Base-by-base conservation (phyloP, 495 filamentous ascomycete genomes). In the Alectoria sarmentosa region DNA sequence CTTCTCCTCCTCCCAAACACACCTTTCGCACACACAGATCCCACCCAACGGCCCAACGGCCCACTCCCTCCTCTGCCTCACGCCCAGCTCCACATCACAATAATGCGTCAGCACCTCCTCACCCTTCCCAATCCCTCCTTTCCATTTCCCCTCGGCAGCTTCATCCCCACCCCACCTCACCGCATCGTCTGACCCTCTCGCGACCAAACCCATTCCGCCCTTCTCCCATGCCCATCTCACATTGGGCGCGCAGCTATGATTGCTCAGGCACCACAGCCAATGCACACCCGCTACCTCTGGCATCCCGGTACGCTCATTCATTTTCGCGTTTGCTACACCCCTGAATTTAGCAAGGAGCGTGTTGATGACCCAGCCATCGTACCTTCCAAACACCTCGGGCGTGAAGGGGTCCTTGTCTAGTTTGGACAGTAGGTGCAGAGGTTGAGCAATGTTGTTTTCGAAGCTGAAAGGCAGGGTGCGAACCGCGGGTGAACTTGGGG, bases 181-280 rank as follows among this genome's bases (percentile, higher is more conserved):
- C 54, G 76, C 75, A 65, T 84, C 77, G 21, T 73, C 72, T 26
- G 70, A 62, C 15, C 67, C 69, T 32, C 83, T 69, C 7, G 76
- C 81, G 52, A 76, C 72, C 70, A 96, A 88, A 15, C 84, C 84
- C 75, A 96, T 95, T 64, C 84, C 86, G 0, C 90, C 91, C 28
- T 49, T 68, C n/a, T 68, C 66, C 88, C 92, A 98, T 69, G 95
- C 91, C 94, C 94, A 98, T 1, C 81, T 78, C 56, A 97, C 90
- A 76, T 96, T 96, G 15, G 94, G 94, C 73, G 95, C 85, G 74
- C 94, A 98, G 65, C 88, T 88, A 74, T 98, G 95, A 66, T 98
- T 98, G 19, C 92, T 93, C 44, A 90, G 73, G 74, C 83, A 89
- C 84, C 88, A 90, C 41, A 89, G 73, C 60, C 86, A 84, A 73